Base-by-base conservation (phyloP, 305 asterid species). In the Solanum chacoense region DNA sequence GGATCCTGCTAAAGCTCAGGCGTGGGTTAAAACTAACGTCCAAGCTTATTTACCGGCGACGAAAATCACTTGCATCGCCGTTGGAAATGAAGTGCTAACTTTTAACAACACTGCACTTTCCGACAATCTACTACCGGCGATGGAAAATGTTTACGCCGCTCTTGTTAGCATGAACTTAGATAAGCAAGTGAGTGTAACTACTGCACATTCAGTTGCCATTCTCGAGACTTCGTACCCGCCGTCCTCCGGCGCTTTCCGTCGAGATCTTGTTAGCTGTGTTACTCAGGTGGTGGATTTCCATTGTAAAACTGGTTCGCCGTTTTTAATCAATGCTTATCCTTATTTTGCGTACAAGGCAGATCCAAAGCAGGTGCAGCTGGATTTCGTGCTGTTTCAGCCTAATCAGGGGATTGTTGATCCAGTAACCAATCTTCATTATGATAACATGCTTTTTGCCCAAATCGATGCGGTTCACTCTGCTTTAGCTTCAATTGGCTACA, bases 61-160 rank as follows among this genome's bases (percentile, higher is more conserved):
- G 2, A 96, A 92, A 42, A 94, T 96, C 92, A 87, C 93, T 87
- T 91, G 89, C 91, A 96, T 95, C 76, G 94, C 98, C 84, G 94
- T 96, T 63, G 99, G 99, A 3, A 96, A 96, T 87, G 99, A 96
- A 85, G 96, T 94, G n/a, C 91, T 95, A 34, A 95, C 98, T 1
- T 84, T 90, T 69, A 96, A 96, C 90, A 96, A 96, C 90, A 87
- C 98, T 65, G 11, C 92, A 20, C 93, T 95, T 34, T 91, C 98
- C 65, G 37, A 90, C 77, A 85, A 87, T 69, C 96, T 96, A 32
- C 94, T 94, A 37, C 98, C 99, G 24, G 98, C 98, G 11, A 94
- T 96, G 99, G 94, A 96, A 40, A 92, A 85, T 88, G 72, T 96
- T 7, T 94, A 96, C 88, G 11, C 94, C 14, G 97, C 99, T 31